Evolutionary conservation across 2,329 filamentous ascomycete genomes (phyloP), one percentile per base, ranked within the genome.

Genomic region (Trichoderma guizhouense): DNA sequence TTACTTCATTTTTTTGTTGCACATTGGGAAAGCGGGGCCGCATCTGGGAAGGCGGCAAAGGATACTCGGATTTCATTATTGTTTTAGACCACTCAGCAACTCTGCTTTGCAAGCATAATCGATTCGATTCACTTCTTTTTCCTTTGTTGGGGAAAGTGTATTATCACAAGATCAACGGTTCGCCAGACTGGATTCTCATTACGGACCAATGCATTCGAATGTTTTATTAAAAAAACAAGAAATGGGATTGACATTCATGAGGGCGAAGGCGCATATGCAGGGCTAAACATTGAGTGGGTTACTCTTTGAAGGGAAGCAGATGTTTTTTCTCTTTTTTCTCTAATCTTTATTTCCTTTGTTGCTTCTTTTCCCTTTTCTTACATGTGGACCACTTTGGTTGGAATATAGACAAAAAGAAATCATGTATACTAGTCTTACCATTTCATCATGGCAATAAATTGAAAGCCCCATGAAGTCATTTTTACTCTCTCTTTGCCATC

Each of bases 321-420:
- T 53, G 39, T 26, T 61, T 60, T 28, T 8, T 47, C 18, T 14
- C 5, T 36, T 8, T 61, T 32, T 15, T 26, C 18, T 14, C 5
- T 28, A 18, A 18, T 15, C 9, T 58, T 32, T 58, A 51, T 24
- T 14, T 47, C 6, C 18, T 8, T 51, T 32, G 6, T 47, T 63
- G 15, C 15, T 51, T 47, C 21, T 32, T 9, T 18, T 47, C 5
- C 43, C 15, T 7, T 30, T 51, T 24, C 21, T n/a, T 34, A 12
- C 7, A 34, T 11, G 28, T 34, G 47, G 53, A 26, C 30, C 9
- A 32, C 7, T 32, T 32, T 21, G 55, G 55, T 39, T 51, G 55
- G 66, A 69, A n/a, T 39, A 43, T 69, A 69, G 66, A 69, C 39
- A 69, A 69, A 60, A 61, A 69, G 36, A 53, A 53, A 12, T 34